Evolutionary conservation across 805 yeast genomes (phyloP).

Genomic region (Jamesozyma lodderae): DNA sequence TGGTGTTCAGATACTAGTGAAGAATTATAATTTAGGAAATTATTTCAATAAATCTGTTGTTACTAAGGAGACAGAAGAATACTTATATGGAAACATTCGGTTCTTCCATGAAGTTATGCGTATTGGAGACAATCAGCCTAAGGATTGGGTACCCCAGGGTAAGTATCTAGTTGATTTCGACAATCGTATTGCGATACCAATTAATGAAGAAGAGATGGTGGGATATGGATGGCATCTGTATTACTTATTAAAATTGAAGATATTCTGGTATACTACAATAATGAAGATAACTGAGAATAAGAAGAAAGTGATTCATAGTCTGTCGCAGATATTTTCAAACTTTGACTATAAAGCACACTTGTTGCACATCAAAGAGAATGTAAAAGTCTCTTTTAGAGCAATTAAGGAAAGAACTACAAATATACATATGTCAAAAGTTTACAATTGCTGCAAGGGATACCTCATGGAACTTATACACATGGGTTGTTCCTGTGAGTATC

Average conservation of each 20-base stretch:
- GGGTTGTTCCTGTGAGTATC: too few species aligned
- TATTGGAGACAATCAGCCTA: background rate
- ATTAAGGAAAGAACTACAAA: too few species aligned
- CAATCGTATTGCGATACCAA: constrained; percentile 14
- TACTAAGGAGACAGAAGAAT: too few species aligned
- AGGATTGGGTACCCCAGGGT: constrained; percentile 15
- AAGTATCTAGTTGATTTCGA: constrained; percentile 22
- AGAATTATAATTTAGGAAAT: background rate
- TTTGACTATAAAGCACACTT: too few species aligned
- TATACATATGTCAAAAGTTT: too few species aligned
- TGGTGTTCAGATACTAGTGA: background rate
- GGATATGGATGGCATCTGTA: constrained; percentile 7
- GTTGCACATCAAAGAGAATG: too few species aligned
- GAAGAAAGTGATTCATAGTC: background rate
- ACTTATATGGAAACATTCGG: constrained; percentile 1
- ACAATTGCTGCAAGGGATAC: too few species aligned
- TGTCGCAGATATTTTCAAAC: too few species aligned
- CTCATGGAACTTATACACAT: too few species aligned
- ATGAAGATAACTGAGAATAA: too few species aligned
- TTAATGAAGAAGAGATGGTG: constrained; percentile 6
- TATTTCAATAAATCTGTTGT: too few species aligned
- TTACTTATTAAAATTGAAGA: constrained; percentile 7
- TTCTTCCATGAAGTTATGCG: constrained; percentile 9
- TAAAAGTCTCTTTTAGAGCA: too few species aligned
- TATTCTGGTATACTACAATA: constrained; percentile 14